Evolutionary conservation across 306 rosid species (phyloP).

Genomic region (Cotoneaster glaucophyllus): DNA sequence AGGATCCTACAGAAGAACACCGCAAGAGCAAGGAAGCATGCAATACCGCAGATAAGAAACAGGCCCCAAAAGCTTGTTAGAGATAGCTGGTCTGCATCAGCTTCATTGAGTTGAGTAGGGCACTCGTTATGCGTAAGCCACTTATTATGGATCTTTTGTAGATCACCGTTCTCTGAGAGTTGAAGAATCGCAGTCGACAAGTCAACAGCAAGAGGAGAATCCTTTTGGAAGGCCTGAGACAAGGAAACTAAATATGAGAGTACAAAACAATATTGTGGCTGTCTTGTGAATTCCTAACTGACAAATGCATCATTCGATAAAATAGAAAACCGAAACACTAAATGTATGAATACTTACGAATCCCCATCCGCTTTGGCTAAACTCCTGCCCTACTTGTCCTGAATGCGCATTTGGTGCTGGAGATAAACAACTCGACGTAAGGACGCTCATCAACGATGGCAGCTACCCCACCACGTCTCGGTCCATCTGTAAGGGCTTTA

Average conservation of each 20-base stretch:
- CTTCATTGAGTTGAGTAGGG: conserved; percentile 17
- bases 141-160: conserved; percentile 68
- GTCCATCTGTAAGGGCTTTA: conserved; percentile 54
- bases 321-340: no score
- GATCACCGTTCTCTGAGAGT: conserved; percentile 79
- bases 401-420: conserved; percentile 42
- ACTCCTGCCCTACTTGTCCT: conserved; percentile 74
- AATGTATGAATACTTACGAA: conserved; percentile 49
- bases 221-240: conserved; percentile 79
- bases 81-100: conserved; percentile 39
- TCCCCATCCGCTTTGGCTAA: conserved; percentile 89
- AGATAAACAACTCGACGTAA: conserved; percentile 58
- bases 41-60: conserved; percentile 57
- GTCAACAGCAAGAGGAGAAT: conserved; percentile 84
- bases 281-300: not conserved
- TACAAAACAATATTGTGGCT: not conserved
- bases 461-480: conserved; percentile 61
- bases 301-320: no score
- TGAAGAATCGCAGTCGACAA: conserved; percentile 84
- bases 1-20: conserved; percentile 41
- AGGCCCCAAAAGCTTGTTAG: conserved; percentile 83
- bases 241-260: conserved; percentile 6
- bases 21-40: conserved; percentile 44
- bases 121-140: conserved; percentile 52
- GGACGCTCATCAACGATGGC: conserved; percentile 89